Percentiles rank a stretch among this genome's conserved stretches.
These are phyloP conservation scores for Phaeotremella skinneri DNA, from an alignment of 768 basidiomycete genomes.

Conservation along the genomic window DNA sequence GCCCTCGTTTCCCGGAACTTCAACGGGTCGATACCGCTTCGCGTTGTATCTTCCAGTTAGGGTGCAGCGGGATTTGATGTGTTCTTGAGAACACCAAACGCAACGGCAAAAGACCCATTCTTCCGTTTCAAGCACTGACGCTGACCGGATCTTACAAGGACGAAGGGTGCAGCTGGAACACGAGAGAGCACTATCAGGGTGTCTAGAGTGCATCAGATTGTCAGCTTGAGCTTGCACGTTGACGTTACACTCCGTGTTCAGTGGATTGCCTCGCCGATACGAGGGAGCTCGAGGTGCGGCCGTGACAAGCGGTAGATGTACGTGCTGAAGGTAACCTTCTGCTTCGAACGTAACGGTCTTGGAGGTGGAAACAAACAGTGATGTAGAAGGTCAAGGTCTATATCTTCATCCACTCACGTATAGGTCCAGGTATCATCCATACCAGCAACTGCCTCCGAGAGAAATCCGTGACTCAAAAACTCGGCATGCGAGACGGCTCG, in stretches of 20 bases:
- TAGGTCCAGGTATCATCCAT: neutral
- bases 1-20: neutral
- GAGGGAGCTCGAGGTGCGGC: too few species aligned
- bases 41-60: neutral
- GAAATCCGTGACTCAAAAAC: neutral
- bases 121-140: neutral
- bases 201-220: neutral
- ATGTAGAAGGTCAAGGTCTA: neutral
- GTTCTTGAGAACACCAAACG: neutral
- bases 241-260: too few species aligned
- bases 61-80: neutral
- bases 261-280: too few species aligned
- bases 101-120: neutral
- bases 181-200: neutral
- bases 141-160: neutral
- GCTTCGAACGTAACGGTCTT: neutral
- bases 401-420: neutral
- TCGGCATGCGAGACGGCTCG: neutral
- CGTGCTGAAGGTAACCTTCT: too few species aligned
- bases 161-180: neutral
- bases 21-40: neutral
- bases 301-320: too few species aligned
- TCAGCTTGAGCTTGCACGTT: neutral
- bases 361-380: neutral
- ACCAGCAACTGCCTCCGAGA: neutral